A percentile compares a stretch with the other conserved stretches of the same genome.
Conservation (phyloP, 192 early-diverging fungal species). For the Backusella westeae region DNA sequence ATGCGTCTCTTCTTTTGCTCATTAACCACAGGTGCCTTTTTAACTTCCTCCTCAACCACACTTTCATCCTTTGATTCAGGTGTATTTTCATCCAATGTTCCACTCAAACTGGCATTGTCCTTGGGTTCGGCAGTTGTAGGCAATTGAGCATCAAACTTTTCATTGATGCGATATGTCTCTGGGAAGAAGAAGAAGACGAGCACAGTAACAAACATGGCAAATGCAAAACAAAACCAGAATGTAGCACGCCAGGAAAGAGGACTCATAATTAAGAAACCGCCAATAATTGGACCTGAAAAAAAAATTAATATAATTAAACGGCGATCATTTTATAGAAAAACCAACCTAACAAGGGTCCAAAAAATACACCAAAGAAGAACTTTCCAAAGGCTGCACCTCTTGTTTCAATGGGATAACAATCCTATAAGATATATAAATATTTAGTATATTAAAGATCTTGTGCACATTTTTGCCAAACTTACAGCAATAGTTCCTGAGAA, state of each 20-base stretch:
- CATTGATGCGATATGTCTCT: slow-evolving; percentile 41
- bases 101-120: not conserved
- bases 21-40: not conserved
- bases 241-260: slow-evolving; percentile 41
- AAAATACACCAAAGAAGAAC: slow-evolving; percentile 29
- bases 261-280: slow-evolving; percentile 43
- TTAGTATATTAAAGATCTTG: not conserved
- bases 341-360: slow-evolving; percentile 26
- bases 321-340: not conserved
- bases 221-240: slow-evolving; percentile 45
- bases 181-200: slow-evolving; percentile 42
- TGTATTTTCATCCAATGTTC: not conserved
- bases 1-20: not conserved
- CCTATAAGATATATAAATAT: slow-evolving; percentile 15
- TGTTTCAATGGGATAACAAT: slow-evolving; percentile 28
- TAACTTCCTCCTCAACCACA: not conserved
- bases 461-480: slow-evolving; percentile 12
- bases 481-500: slow-evolving; percentile 22
- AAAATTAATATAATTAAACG: not conserved
- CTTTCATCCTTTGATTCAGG: not conserved
- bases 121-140: slow-evolving; percentile 1
- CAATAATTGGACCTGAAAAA: slow-evolving; percentile 33
- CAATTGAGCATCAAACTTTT: not conserved
- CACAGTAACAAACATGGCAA: slow-evolving; percentile 30
- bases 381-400: slow-evolving; percentile 34